Conservation (phyloP, 2,329 filamentous ascomycete species). For the Arthrobotrys sinensis region DNA sequence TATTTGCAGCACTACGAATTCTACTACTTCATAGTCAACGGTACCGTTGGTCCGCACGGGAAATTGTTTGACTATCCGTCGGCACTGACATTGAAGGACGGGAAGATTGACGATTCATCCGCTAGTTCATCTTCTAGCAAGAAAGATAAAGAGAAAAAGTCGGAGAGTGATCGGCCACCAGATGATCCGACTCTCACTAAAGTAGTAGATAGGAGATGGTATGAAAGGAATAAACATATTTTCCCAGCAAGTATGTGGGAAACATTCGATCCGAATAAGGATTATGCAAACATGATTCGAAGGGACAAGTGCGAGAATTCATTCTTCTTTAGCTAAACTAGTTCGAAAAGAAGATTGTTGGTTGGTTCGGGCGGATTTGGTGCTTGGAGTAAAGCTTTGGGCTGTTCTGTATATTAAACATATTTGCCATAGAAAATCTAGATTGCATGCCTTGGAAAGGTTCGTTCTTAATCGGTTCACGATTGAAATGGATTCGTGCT, state of each 20-base stretch:
- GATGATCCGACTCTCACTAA: conserved; percentile 89
- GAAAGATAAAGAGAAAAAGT: conserved; percentile 69
- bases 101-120: conserved; percentile 49
- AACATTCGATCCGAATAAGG: conserved; percentile 90
- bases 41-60: conserved; percentile 79
- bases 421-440: background rate
- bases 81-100: conserved; percentile 59
- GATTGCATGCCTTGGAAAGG: background rate
- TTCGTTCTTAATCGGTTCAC: no score
- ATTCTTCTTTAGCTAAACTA: conserved; percentile 82
- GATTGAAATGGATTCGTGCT: no score
- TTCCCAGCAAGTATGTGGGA: conserved; percentile 97
- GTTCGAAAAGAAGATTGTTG: background rate
- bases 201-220: conserved; percentile 96
- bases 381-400: background rate
- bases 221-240: conserved; percentile 97
- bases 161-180: conserved; percentile 76
- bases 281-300: conserved; percentile 82
- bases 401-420: background rate
- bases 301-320: conserved; percentile 91
- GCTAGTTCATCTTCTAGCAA: background rate
- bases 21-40: conserved; percentile 96
- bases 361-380: background rate
- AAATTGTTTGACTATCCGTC: conserved; percentile 81
- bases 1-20: conserved; percentile 88